A percentile compares a stretch with the other conserved stretches of the same genome.
Conservation (phyloP, 768 basidiomycete genomes). For the Lyophyllum atratum region DNA sequence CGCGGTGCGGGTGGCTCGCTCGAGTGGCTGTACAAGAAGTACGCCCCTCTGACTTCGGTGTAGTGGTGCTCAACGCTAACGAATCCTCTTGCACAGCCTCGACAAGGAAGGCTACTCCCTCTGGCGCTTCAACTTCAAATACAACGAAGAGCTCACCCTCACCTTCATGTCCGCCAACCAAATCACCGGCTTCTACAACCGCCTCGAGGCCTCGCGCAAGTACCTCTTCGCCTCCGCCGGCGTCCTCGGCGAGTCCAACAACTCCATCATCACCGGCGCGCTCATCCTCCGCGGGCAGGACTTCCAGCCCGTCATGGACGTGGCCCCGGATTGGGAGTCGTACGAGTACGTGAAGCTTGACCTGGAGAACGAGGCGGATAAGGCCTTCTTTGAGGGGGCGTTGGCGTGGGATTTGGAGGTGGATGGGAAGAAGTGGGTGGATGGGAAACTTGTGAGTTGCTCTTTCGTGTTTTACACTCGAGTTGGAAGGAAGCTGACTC, state of each 20-base stretch:
- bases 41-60: constrained; percentile 26
- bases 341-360: constrained; percentile 83
- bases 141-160: constrained; percentile 90
- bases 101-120: constrained; percentile 88
- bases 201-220: constrained; percentile 95
- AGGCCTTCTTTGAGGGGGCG: constrained; percentile 89
- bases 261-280: constrained; percentile 80
- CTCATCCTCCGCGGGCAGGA: constrained; percentile 86
- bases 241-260: constrained; percentile 80
- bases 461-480: background rate
- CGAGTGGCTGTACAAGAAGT: constrained; percentile 98
- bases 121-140: constrained; percentile 96
- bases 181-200: constrained; percentile 95
- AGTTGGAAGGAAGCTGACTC: background rate
- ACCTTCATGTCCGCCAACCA: constrained; percentile 95
- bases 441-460: constrained; percentile 82
- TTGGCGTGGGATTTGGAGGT: constrained; percentile 93
- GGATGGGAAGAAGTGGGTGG: constrained; percentile 87
- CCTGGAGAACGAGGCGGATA: constrained; percentile 70
- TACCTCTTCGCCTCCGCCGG: constrained; percentile 94
- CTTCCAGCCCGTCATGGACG: constrained; percentile 65
- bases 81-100: constrained; percentile 49
- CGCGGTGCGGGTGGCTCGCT: constrained; percentile 78
- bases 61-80: background rate
- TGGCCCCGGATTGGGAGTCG: constrained; percentile 91